A percentile compares a stretch with the other conserved stretches of the same genome.
phyloP scores from a whole-genome alignment of 805 yeast genomes.

The Hanseniaspora vineae region DNA sequence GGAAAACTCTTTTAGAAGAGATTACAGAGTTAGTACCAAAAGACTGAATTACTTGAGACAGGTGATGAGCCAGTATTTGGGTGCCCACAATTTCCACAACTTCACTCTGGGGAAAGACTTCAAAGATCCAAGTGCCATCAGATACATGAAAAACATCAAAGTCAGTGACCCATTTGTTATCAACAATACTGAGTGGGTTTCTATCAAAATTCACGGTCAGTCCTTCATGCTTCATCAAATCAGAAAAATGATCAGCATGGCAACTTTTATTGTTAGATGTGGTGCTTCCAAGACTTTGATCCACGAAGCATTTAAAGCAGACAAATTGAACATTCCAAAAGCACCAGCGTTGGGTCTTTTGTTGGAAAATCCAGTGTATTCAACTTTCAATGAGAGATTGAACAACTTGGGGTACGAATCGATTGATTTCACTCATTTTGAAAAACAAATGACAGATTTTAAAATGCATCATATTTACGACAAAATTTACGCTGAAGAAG shows the following conservation, averaged over 20 bases:
- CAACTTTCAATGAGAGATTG: conserved; percentile 62
- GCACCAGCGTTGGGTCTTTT: conserved; percentile 93
- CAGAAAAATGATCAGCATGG: conserved; percentile 96
- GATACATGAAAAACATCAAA: conserved; percentile 67
- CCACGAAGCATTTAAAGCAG: conserved; percentile 58
- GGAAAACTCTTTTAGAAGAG: conserved; percentile 56
- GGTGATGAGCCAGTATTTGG: conserved; percentile 62
- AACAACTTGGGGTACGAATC: conserved; percentile 66
- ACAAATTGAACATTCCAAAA: conserved; percentile 81
- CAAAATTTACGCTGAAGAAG: conserved; percentile 83
- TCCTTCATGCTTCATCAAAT: conserved; percentile 97
- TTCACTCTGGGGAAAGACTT: conserved; percentile 71
- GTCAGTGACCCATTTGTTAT: conserved; percentile 86
- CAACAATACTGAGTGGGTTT: conserved; percentile 91
- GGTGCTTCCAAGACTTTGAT: conserved; percentile 75
- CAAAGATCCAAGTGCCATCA: conserved; percentile 72
- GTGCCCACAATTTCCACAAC: conserved; percentile 87
- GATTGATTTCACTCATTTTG: conserved; percentile 54
- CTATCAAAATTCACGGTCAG: conserved; percentile 94
- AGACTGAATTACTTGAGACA: conserved; percentile 52
- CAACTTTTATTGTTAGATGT: conserved; percentile 69
- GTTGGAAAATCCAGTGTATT: conserved; percentile 85
- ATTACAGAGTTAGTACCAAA: conserved; percentile 49
- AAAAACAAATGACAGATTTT: conserved; percentile 66
- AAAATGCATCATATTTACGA: conserved; percentile 84